phyloP scores from a whole-genome alignment of 2,329 filamentous ascomycete species.

The Colletotrichum godetiae region DNA sequence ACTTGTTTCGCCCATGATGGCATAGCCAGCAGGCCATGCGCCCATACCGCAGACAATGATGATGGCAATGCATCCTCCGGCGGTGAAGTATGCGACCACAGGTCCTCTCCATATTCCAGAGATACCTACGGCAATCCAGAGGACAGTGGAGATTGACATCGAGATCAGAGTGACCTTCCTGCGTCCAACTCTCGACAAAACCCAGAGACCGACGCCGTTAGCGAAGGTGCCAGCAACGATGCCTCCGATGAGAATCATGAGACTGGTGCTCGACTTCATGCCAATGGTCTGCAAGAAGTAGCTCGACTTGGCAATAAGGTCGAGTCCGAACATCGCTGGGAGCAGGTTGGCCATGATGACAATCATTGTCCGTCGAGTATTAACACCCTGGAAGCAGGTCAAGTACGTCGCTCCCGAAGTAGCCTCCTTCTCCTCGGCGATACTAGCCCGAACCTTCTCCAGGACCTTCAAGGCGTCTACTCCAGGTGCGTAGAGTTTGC shows the following conservation, averaged over 20 bases:
- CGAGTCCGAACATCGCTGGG: conserved; percentile 56
- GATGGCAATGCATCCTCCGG: conserved; percentile 54
- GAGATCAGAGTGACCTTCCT: conserved; percentile 50
- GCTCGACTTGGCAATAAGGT: conserved; percentile 53
- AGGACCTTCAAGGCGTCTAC: conserved; percentile 33
- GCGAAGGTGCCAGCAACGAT: conserved; percentile 55
- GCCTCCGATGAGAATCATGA: conserved; percentile 57
- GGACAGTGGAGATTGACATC: conserved; percentile 42
- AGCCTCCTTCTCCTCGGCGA: conserved; percentile 53
- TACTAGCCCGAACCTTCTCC: conserved; percentile 42
- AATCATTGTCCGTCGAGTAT: conserved; percentile 54
- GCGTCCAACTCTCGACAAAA: conserved; percentile 52
- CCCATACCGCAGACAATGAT: conserved; percentile 54
- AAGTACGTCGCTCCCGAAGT: conserved; percentile 47
- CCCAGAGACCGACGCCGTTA: conserved; percentile 56
- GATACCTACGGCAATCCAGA: conserved; percentile 59
- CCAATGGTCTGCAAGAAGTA: conserved; percentile 51
- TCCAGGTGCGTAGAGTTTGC: conserved; percentile 38
- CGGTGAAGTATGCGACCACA: conserved; percentile 51
- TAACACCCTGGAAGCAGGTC: conserved; percentile 55
- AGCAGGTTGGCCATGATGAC: conserved; percentile 53
- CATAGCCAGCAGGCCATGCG: conserved; percentile 54
- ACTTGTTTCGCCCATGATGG: conserved; percentile 54
- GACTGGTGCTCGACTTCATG: conserved; percentile 41
- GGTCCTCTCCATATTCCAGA: conserved; percentile 53